phyloP scores from a whole-genome alignment of 179 eudicot species.

The Sideroxylon spinosum region DNA sequence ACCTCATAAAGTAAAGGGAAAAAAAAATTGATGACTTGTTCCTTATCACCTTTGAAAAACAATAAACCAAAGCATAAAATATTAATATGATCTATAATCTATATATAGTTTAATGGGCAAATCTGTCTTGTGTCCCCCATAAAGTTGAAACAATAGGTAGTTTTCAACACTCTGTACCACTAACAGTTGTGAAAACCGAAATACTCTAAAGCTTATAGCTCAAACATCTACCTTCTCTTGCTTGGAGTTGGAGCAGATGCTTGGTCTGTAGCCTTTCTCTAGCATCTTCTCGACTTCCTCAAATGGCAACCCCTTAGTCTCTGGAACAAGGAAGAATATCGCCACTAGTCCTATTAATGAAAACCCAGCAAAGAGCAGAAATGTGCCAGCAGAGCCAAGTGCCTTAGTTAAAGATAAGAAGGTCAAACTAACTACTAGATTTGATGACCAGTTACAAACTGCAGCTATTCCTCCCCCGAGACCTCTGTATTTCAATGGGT shows the following conservation, averaged over 20 bases:
- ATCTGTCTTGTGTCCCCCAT: not conserved
- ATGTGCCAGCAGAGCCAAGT: constrained; percentile 58
- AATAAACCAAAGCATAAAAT: not conserved
- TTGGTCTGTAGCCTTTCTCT: constrained; percentile 56
- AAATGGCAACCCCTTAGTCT: constrained; percentile 74
- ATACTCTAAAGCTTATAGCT: not conserved
- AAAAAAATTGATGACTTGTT: not conserved
- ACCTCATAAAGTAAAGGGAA: not conserved
- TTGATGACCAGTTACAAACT: constrained; percentile 61
- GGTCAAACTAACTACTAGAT: constrained; percentile 64
- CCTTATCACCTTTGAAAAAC: not conserved
- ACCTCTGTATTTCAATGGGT: constrained; percentile 66
- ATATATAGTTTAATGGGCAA: not conserved
- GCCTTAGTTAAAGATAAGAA: constrained; percentile 62
- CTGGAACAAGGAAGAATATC: constrained; percentile 64
- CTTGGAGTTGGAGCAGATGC: constrained; percentile 19
- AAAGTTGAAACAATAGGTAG: not conserved
- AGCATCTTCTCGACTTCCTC: constrained; percentile 80
- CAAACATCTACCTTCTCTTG: constrained; percentile 2
- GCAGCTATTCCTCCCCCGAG: constrained; percentile 72
- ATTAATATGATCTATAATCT: constrained; percentile 1
- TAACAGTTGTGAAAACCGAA: not conserved
- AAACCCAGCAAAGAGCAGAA: constrained; percentile 62
- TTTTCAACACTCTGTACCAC: not conserved
- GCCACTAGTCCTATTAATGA: constrained; percentile 44